Conservation (phyloP, 495 filamentous ascomycete species). For the Penicillium manginii region DNA sequence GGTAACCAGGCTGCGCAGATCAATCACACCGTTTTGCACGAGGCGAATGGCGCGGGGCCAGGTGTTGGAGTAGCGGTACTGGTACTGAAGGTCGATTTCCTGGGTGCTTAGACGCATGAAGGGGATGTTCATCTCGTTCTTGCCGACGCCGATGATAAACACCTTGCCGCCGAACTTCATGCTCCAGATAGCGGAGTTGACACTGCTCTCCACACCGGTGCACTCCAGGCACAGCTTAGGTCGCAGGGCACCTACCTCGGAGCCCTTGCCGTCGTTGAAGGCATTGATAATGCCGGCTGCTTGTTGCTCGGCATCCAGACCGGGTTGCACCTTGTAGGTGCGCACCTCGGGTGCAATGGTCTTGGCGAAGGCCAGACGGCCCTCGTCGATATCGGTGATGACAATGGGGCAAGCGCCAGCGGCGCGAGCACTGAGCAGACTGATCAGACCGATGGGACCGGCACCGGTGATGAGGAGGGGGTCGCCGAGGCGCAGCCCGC, state of each 20-base stretch:
- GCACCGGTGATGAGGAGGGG: slow-evolving; percentile 85
- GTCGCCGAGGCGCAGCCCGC: slow-evolving; percentile 77
- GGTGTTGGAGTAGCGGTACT: slow-evolving; percentile 93
- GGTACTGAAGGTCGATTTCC: slow-evolving; percentile 93
- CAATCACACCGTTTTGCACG: slow-evolving; percentile 78
- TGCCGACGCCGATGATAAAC: slow-evolving; percentile 90
- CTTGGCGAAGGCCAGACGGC: slow-evolving; percentile 81
- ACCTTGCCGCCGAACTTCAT: slow-evolving; percentile 93
- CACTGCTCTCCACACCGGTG: slow-evolving; percentile 88
- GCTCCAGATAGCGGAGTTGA: slow-evolving; percentile 82
- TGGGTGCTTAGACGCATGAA: slow-evolving; percentile 90
- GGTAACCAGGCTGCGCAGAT: slow-evolving; percentile 80
- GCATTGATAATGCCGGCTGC: slow-evolving; percentile 64
- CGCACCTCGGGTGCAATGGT: slow-evolving; percentile 70
- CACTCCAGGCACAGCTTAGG: slow-evolving; percentile 83
- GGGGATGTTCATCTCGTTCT: slow-evolving; percentile 90
- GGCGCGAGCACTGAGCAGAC: slow-evolving; percentile 76
- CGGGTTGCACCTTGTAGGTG: slow-evolving; percentile 75
- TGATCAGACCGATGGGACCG: slow-evolving; percentile 88
- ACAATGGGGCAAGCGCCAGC: slow-evolving; percentile 85
- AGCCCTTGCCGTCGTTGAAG: slow-evolving; percentile 49
- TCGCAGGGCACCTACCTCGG: slow-evolving; percentile 63
- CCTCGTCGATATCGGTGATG: slow-evolving; percentile 91
- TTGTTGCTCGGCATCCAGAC: slow-evolving; percentile 67
- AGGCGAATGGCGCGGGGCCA: slow-evolving; percentile 93